These are phyloP conservation scores for Salix purpurea DNA, from an alignment of 345 rosid species.

Conservation along the genomic window DNA sequence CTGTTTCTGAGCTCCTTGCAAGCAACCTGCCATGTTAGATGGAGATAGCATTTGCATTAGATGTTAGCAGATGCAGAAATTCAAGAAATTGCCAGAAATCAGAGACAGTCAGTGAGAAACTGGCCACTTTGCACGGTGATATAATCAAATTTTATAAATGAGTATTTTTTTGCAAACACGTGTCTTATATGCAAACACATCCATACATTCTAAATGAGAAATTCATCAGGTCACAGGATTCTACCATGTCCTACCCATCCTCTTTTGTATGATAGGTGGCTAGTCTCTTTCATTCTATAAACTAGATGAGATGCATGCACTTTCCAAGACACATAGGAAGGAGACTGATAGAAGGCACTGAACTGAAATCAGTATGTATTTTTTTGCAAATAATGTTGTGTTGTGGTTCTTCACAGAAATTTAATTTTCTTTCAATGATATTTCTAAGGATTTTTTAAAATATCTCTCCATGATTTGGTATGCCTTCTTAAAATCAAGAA, in stretches of 20 bases:
- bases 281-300: neutral
- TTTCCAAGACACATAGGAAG: neutral
- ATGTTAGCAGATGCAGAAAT: neutral
- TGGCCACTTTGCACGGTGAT: neutral
- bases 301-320: neutral
- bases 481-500: neutral
- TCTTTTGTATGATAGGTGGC: neutral
- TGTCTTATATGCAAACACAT: neutral
- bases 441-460: neutral
- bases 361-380: neutral
- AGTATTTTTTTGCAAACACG: neutral
- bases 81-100: neutral
- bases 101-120: neutral
- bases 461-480: neutral
- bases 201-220: neutral
- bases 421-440: neutral
- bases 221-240: neutral
- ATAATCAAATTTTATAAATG: neutral
- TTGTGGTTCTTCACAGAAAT: neutral
- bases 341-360: neutral
- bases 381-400: neutral
- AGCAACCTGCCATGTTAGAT: conserved; percentile 53
- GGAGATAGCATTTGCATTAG: neutral
- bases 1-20: conserved; percentile 82
- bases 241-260: neutral